A percentile compares a stretch with the other conserved stretches of the same genome.
These are phyloP conservation scores for Catenaria anguillulae DNA, from an alignment of 371 early-diverging fungal genomes.

Conservation along the genomic window DNA sequence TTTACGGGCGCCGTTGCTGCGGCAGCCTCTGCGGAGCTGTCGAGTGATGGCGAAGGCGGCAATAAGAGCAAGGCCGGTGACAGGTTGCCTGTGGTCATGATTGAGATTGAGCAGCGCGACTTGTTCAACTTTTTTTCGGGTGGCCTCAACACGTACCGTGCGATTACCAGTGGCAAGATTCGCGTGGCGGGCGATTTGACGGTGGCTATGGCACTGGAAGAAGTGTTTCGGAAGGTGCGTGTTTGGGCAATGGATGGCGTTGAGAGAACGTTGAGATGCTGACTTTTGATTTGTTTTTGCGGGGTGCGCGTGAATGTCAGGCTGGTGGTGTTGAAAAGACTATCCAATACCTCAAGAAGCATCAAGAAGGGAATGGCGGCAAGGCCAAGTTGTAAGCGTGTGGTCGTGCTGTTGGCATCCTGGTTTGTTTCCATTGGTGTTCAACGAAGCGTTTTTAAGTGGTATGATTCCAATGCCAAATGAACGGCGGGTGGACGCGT, in stretches of 20 bases:
- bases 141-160: slow-evolving; percentile 9
- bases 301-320: too few relatives aligned
- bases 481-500: too few relatives aligned
- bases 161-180: slow-evolving; percentile 6
- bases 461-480: too few relatives aligned
- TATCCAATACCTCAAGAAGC: neutral
- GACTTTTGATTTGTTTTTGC: neutral
- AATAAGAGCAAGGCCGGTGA: neutral
- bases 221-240: slow-evolving; percentile 7
- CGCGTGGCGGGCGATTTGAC: slow-evolving; percentile 6
- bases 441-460: too few relatives aligned
- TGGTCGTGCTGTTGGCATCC: too few relatives aligned
- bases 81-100: slow-evolving; percentile 6
- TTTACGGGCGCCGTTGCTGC: neutral
- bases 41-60: neutral
- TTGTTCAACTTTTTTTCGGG: slow-evolving; percentile 10
- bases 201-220: slow-evolving; percentile 9
- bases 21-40: neutral
- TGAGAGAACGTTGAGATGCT: neutral
- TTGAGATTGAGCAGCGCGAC: slow-evolving; percentile 9
- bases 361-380: neutral
- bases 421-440: too few relatives aligned
- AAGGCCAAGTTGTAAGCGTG: neutral
- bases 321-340: slow-evolving; percentile 8
- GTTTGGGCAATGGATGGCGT: neutral